A percentile compares a stretch with the other conserved stretches of the same genome.
These are phyloP conservation scores for Sungouiella blattae DNA, from an alignment of 805 yeast genomes.

Conservation along the genomic window DNA sequence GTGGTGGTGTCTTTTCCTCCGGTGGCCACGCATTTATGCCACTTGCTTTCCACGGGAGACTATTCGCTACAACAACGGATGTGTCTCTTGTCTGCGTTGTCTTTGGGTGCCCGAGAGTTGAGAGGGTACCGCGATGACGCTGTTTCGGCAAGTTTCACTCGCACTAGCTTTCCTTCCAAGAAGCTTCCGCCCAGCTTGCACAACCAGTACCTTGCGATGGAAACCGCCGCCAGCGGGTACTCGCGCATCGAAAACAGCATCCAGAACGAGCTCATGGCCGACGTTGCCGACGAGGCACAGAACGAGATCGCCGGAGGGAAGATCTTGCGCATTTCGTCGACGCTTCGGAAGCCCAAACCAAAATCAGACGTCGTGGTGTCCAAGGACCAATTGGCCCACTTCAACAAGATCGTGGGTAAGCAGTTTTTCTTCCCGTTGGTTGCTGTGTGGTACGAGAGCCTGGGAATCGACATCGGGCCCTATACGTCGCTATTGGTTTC, in stretches of 20 bases:
- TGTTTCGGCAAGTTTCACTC: conserved; percentile 34
- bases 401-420: conserved; percentile 36
- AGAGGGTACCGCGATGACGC: conserved; percentile 55
- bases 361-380: conserved; percentile 1
- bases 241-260: conserved; percentile 16
- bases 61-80: conserved; percentile 78
- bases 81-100: conserved; percentile 60
- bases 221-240: conserved; percentile 16
- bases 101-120: conserved; percentile 71
- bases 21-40: conserved; percentile 43
- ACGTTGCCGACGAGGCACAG: conserved; percentile 27
- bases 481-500: conserved; percentile 52
- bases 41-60: conserved; percentile 63
- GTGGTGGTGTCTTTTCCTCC: conserved; percentile 49
- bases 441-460: conserved; percentile 48
- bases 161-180: conserved; percentile 32
- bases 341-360: conserved; percentile 15
- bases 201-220: conserved; percentile 32
- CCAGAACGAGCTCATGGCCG: conserved; percentile 33
- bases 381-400: conserved; percentile 26
- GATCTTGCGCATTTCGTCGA: conserved; percentile 41
- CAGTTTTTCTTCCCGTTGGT: conserved; percentile 54
- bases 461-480: conserved; percentile 47
- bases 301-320: conserved; percentile 37
- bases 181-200: conserved; percentile 49